Percentiles rank a stretch among this genome's conserved stretches.
Evolutionary conservation across 1,284 basidiomycete species (phyloP).

Genomic region (Moniliophthora roreri): DNA sequence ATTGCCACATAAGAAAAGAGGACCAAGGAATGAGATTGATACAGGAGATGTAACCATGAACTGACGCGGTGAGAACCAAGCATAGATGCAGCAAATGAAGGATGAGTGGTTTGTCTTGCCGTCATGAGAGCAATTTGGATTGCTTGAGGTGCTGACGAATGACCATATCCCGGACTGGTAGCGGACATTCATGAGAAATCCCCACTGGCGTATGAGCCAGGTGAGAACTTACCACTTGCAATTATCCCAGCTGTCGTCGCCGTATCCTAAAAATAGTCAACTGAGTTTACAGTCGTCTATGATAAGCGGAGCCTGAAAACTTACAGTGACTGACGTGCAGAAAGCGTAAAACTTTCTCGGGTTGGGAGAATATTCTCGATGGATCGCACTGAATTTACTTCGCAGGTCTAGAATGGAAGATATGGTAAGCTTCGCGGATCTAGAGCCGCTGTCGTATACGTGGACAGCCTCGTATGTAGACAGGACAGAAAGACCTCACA

Average conservation of each 20-base stretch:
- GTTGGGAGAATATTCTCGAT: constrained; percentile 71
- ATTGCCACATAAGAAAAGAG: too few species aligned
- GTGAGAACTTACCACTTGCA: constrained; percentile 56
- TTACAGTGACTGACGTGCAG: constrained; percentile 73
- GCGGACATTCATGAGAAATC: constrained; percentile 2
- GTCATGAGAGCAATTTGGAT: constrained; percentile 45
- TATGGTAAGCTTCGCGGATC: too few species aligned
- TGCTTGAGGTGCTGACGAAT: constrained; percentile 67
- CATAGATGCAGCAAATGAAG: background rate
- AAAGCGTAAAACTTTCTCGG: constrained; percentile 80
- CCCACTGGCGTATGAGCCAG: background rate
- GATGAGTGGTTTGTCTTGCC: background rate
- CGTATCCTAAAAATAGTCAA: constrained; percentile 50
- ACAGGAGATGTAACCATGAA: background rate
- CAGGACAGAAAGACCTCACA: constrained; percentile 37
- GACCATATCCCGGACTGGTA: constrained; percentile 66
- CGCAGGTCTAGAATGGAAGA: constrained; percentile 52
- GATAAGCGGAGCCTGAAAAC: constrained; percentile 18
- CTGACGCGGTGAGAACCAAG: background rate
- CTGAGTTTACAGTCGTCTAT: background rate
- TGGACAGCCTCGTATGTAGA: constrained; percentile 3
- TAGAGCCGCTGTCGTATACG: background rate
- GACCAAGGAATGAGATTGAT: too few species aligned
- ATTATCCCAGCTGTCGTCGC: constrained; percentile 76
- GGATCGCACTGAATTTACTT: constrained; percentile 76